Conservation (phyloP, 1,284 basidiomycete genomes). For the Apiotrichum domesticum region DNA sequence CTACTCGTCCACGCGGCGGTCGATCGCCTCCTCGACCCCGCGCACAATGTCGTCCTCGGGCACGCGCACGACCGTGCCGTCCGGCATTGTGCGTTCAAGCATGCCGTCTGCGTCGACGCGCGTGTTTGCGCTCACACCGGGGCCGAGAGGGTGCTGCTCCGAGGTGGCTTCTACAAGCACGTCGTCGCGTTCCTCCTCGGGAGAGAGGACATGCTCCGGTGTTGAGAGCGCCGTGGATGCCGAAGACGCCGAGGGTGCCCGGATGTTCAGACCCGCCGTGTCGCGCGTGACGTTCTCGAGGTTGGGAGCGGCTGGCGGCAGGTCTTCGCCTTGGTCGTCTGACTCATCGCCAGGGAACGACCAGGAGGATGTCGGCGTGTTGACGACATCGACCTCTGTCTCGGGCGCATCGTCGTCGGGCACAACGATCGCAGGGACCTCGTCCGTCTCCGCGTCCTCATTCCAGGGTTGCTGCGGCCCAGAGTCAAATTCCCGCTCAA, state of each 20-base stretch:
- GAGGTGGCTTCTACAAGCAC: constrained; percentile 31
- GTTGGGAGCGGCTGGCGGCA: constrained; percentile 22
- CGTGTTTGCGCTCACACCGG: constrained; percentile 39
- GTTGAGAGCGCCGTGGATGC: neutral
- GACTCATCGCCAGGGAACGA: constrained; percentile 34
- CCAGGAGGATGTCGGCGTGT: constrained; percentile 25
- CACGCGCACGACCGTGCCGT: constrained; percentile 29
- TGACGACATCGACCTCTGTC: constrained; percentile 4
- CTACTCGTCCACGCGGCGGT: constrained; percentile 5
- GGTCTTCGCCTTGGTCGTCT: constrained; percentile 35
- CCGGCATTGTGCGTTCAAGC: constrained; percentile 36
- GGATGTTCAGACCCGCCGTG: neutral
- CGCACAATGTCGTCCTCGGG: constrained; percentile 44
- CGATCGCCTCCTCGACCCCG: constrained; percentile 34
- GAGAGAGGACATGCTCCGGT: neutral
- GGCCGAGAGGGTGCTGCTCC: constrained; percentile 37
- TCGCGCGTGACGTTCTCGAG: neutral
- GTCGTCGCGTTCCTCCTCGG: constrained; percentile 4
- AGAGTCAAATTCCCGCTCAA: constrained; percentile 32
- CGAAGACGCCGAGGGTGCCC: neutral
- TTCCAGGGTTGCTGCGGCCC: neutral
- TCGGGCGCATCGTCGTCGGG: constrained; percentile 10
- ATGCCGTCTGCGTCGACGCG: constrained; percentile 32
- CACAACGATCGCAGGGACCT: constrained; percentile 2
- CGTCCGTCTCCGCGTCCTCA: neutral